Percentiles rank a stretch among this genome's conserved stretches.
Conservation (phyloP, 257 asterid genomes). For the Jaltomata sinuosa region DNA sequence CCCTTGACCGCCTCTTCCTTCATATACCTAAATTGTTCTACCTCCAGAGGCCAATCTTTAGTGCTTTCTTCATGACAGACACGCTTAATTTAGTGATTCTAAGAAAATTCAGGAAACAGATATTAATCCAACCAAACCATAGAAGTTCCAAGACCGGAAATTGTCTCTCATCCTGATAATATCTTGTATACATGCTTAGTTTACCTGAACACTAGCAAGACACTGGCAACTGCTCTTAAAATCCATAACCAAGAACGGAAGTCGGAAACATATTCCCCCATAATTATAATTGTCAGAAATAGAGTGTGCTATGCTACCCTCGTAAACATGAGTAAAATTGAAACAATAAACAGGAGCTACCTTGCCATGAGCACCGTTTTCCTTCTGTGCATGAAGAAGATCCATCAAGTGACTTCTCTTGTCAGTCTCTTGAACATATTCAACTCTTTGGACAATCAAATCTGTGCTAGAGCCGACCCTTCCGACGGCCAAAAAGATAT, state of each 20-base stretch:
- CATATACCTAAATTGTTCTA: background rate
- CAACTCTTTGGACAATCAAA: constrained; percentile 92
- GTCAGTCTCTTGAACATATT: constrained; percentile 87
- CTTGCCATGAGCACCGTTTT: constrained; percentile 70
- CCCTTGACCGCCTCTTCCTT: background rate
- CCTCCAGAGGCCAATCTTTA: background rate
- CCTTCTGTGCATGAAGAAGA: constrained; percentile 90
- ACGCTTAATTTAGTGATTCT: background rate
- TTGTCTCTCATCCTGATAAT: background rate
- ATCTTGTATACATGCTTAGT: background rate
- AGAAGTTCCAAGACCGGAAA: background rate
- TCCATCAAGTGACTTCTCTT: constrained; percentile 97
- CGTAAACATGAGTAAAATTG: background rate
- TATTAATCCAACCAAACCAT: background rate
- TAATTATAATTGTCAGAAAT: background rate
- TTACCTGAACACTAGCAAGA: background rate
- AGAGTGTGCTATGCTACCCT: background rate
- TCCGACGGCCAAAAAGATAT: constrained; percentile 89
- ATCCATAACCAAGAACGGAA: background rate
- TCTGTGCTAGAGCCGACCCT: constrained; percentile 99
- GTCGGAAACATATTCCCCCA: background rate
- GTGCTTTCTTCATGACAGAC: background rate
- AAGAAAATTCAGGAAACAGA: background rate
- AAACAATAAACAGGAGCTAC: constrained; percentile 21
- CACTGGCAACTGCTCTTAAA: background rate